A percentile compares a stretch with the other conserved stretches of the same genome.
phyloP scores from a whole-genome alignment of 306 rosid genomes.

The Acmispon strigosus region DNA sequence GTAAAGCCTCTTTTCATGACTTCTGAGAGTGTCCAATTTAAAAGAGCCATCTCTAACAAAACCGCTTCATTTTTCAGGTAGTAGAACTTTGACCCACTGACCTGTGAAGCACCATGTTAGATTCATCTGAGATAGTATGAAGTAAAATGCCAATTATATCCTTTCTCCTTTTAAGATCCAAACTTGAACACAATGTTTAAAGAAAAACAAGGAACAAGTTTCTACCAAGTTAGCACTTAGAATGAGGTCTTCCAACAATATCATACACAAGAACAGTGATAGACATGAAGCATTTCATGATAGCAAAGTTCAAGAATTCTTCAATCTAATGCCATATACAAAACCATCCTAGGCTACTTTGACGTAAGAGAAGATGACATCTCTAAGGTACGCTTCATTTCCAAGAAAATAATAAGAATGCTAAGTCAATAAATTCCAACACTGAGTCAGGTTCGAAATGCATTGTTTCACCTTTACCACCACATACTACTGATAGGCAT shows the following conservation, averaged over 20 bases:
- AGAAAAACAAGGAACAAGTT: background rate
- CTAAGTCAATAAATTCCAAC: background rate
- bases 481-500: background rate
- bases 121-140: conserved; percentile 1
- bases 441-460: background rate
- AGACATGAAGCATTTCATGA: background rate
- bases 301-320: background rate
- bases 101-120: conserved; percentile 44
- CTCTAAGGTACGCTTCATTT: background rate
- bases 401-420: background rate
- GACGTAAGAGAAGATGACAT: background rate
- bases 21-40: conserved; percentile 89
- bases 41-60: conserved; percentile 77
- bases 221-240: background rate
- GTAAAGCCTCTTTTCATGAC: conserved; percentile 81
- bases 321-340: conserved; percentile 11
- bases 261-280: background rate
- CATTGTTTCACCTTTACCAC: background rate
- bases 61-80: conserved; percentile 93
- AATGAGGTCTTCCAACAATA: background rate
- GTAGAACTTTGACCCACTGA: conserved; percentile 94
- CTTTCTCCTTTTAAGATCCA: conserved; percentile 3
- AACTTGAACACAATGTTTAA: background rate
- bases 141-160: background rate
- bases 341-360: background rate